Conservation (phyloP, 805 yeast species). For the Hanseniaspora occidentalis region DNA sequence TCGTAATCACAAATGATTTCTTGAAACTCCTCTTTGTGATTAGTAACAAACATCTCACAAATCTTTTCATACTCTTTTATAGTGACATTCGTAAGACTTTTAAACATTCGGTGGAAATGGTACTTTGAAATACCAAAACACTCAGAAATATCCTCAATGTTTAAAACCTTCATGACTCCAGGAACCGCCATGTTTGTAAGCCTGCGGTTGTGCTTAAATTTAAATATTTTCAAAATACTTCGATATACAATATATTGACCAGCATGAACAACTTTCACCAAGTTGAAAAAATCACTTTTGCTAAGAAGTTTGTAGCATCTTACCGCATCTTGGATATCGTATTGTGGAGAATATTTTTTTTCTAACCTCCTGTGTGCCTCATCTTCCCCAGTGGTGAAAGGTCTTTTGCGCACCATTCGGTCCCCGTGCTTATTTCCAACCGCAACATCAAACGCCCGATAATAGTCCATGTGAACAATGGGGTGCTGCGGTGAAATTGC, state of each 20-base stretch:
- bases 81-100: conserved; percentile 73
- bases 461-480: neutral
- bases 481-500: neutral
- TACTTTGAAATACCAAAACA: conserved; percentile 58
- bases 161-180: neutral
- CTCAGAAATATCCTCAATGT: neutral
- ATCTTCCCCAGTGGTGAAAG: neutral
- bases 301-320: neutral
- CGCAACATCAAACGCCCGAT: neutral
- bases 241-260: neutral
- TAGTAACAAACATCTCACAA: neutral
- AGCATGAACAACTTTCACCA: conserved; percentile 1
- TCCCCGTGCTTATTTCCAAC: neutral
- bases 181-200: neutral
- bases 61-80: conserved; percentile 73
- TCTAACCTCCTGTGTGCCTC: neutral
- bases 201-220: neutral
- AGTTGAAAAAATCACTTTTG: neutral
- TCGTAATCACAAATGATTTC: neutral
- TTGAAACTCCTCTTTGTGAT: neutral
- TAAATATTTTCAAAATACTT: neutral
- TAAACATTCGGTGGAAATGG: conserved; percentile 89
- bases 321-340: neutral
- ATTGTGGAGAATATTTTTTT: neutral
- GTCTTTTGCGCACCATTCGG: neutral